Evolutionary conservation across 2,329 filamentous ascomycete species (phyloP), one percentile per base, ranked within the genome.

Genomic region (Ophiocordyceps polyrhachis-furcata): DNA sequence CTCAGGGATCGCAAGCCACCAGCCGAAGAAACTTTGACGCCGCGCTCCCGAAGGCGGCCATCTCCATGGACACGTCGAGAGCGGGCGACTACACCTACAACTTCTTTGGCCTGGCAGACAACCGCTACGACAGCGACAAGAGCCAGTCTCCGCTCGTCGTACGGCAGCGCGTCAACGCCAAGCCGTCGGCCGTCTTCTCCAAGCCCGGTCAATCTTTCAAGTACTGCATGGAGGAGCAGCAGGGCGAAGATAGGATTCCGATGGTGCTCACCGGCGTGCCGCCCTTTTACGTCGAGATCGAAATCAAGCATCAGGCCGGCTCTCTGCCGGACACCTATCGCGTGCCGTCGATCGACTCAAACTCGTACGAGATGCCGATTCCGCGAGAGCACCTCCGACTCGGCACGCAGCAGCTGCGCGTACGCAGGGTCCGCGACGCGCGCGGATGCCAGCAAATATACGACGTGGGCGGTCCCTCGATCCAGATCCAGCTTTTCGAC

Each of bases 191-290:
- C 4, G 70, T 73, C 5, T 98, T 98, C 57, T 71, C 74, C 47
- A 84, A 84, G 51, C 85, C 88, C 3, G 88, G 88, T 15, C 91
- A 91, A 60, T 88, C 85, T 1, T 95, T 95, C 69, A 93, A 91
- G 58, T 94, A 89, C 62, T 98, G 91, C 64, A 81, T 87, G 59
- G 79, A 87, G 42, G 85, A 94, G 54, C 74, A 82, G 43, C 76
- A 77, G 45, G 76, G 79, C 29, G 85, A 93, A 54, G 88, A 98
- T 56, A 78, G 76, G 38, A 94, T 98, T 45, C 88, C 89, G 0
- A 81, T 98, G 47, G 79, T 75, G 2, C 71, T 98, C 17, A 82
- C 82, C 47, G 91, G 91, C 37, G 69, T 81, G 15, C 77, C 89
- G 7, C 91, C 91, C 0, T 98, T 98, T 65, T 81, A 80, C 42